Conservation (phyloP, 768 basidiomycete genomes). For the Harrya chromipes region DNA sequence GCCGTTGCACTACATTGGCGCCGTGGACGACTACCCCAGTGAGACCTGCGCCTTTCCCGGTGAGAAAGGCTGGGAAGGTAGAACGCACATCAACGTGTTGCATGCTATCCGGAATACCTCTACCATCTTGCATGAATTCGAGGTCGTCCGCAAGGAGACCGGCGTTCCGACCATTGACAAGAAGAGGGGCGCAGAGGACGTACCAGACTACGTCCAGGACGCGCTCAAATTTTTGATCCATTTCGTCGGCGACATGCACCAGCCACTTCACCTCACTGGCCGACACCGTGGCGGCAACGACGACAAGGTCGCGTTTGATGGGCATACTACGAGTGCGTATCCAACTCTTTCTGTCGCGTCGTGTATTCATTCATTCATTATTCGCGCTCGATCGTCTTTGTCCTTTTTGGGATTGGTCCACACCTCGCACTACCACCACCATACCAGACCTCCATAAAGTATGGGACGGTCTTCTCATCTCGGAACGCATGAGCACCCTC, state of each 20-base stretch:
- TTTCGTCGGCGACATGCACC: slow-evolving; percentile 90
- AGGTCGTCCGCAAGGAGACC: slow-evolving; percentile 15
- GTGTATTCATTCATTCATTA: too few species aligned
- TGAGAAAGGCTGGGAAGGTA: slow-evolving; percentile 65
- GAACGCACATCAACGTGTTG: slow-evolving; percentile 60
- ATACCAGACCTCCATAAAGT: slow-evolving; percentile 80
- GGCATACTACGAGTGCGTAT: slow-evolving; percentile 63
- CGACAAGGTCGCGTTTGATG: slow-evolving; percentile 70
- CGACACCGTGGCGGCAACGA: slow-evolving; percentile 87
- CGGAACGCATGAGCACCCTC: slow-evolving; percentile 73
- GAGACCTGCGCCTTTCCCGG: slow-evolving; percentile 78
- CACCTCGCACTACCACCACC: neutral
- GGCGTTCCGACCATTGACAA: neutral
- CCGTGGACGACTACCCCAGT: slow-evolving; percentile 73
- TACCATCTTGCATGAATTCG: slow-evolving; percentile 51
- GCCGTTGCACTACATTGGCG: slow-evolving; percentile 72
- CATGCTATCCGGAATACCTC: slow-evolving; percentile 79
- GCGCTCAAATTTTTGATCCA: slow-evolving; percentile 93
- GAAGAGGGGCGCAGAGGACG: slow-evolving; percentile 5
- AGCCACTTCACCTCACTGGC: slow-evolving; percentile 89
- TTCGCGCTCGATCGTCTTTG: too few species aligned
- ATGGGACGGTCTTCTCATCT: slow-evolving; percentile 84
- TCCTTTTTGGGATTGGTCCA: neutral
- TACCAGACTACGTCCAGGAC: slow-evolving; percentile 53
- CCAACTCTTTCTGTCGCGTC: neutral